Evolutionary conservation across 257 asterid species (phyloP), one percentile per base, ranked within the genome.

Genomic region (Solanum sejunctum): DNA sequence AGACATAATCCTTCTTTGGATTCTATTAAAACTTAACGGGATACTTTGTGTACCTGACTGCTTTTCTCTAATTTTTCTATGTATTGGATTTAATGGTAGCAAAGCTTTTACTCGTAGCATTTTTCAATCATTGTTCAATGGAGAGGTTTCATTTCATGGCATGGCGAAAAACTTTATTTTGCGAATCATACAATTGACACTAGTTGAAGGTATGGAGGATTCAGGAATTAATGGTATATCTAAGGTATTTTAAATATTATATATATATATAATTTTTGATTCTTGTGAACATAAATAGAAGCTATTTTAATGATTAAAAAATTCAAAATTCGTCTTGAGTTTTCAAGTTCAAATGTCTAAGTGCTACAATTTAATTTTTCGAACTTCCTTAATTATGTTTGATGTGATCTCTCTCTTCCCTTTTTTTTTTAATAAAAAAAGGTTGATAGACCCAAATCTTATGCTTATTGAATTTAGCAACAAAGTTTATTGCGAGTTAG

Each of bases 51-150:
- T 12, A 9, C 20, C 7, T 12, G n/a, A 9, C 13, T 12, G 28
- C 18, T 77, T 77, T 41, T 67, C 80, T 86, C 67, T 80, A 70
- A 71, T 63, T 77, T 80, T 4, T 2, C 56, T 84, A 66, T 86
- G 88, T 84, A 84, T 85, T 86, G 88, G 95, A 94, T 91, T 91
- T 89, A 86, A 88, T 86, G 82, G 93, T 89, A 89, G 94, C 93
- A 90, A 87, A 64, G 91, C 85, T 86, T 89, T 75, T 23, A 49
- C 39, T 75, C 26, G 81, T 75, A 52, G 54, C 70, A 84, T 86
- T 87, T 87, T 69, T 52, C 82, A 83, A 89, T 84, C 86, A 87
- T 69, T 82, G 81, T 63, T 88, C 85, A 75, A 84, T 58, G 80
- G n/a, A 69, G 81, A 56, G 51, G 73, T 17, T 39, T 84, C 54